Percentiles rank a stretch among this genome's conserved stretches.
Evolutionary conservation across 345 rosid species (phyloP).

Genomic region (Lepidium didymum): DNA sequence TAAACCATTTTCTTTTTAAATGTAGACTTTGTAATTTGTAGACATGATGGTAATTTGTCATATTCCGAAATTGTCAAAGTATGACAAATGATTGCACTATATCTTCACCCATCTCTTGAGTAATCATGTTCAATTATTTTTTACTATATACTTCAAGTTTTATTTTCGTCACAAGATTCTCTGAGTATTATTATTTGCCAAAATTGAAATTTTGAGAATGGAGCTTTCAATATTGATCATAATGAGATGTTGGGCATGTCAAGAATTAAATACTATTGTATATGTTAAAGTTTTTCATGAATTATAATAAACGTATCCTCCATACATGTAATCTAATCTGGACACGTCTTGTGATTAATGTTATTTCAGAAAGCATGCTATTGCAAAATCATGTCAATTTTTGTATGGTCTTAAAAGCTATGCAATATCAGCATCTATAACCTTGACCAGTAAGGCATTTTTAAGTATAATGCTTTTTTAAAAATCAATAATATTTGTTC

Average conservation of each 20-base stretch:
- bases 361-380: neutral
- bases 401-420: conserved; percentile 12
- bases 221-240: neutral
- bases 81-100: conserved; percentile 24
- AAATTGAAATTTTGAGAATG: neutral
- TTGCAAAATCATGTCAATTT: neutral
- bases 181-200: conserved; percentile 20
- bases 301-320: neutral
- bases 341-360: neutral
- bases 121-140: conserved; percentile 27
- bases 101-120: conserved; percentile 15
- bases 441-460: no score
- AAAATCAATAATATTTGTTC: no score
- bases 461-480: no score
- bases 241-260: conserved; percentile 18
- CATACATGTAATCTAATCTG: neutral
- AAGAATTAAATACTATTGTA: neutral
- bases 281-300: conserved; percentile 2
- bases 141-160: conserved; percentile 19
- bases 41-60: conserved; percentile 17
- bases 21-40: neutral
- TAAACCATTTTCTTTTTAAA: no score
- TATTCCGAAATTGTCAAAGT: neutral
- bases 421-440: conserved; percentile 1
- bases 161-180: conserved; percentile 17